A percentile compares a stretch with the other conserved stretches of the same genome.
Conservation (phyloP, 202 grass and related monocot genomes). For the Miscanthus sacchariflorus region DNA sequence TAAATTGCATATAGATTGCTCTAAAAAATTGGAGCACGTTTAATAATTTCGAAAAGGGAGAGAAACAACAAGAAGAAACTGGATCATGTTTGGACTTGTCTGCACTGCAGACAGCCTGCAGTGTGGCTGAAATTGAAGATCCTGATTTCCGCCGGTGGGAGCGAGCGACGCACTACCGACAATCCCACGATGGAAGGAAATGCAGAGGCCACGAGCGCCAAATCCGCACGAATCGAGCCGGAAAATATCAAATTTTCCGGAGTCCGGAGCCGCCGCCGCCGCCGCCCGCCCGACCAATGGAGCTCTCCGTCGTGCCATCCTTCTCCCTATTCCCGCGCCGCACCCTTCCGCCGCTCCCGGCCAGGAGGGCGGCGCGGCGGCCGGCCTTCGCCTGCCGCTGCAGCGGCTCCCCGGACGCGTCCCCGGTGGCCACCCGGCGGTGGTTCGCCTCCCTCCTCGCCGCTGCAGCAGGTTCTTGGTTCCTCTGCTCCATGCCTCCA, state of each 20-base stretch:
- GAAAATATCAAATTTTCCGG: neutral
- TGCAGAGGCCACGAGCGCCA: constrained; percentile 41
- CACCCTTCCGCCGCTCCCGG: constrained; percentile 12
- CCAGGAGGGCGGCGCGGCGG: constrained; percentile 15
- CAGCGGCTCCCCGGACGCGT: constrained; percentile 31
- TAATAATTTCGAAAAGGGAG: no score
- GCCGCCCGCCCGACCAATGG: constrained; percentile 46
- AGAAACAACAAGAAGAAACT: no score
- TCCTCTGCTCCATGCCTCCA: neutral
- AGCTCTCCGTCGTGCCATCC: constrained; percentile 60
- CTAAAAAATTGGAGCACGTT: no score
- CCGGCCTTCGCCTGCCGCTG: constrained; percentile 49
- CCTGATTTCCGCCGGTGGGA: neutral
- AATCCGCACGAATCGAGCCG: constrained; percentile 30
- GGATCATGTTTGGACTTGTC: neutral
- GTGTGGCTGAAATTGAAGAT: constrained; percentile 38
- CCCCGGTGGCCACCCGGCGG: constrained; percentile 28
- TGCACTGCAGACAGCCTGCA: neutral
- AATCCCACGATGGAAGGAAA: neutral
- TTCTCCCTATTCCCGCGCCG: constrained; percentile 16
- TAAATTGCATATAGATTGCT: no score
- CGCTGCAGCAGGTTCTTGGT: constrained; percentile 55
- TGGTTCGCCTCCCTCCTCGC: constrained; percentile 52
- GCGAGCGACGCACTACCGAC: neutral
- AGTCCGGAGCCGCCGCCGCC: neutral